phyloP scores from a whole-genome alignment of 805 yeast species.

The Blastobotrys terrestris region DNA sequence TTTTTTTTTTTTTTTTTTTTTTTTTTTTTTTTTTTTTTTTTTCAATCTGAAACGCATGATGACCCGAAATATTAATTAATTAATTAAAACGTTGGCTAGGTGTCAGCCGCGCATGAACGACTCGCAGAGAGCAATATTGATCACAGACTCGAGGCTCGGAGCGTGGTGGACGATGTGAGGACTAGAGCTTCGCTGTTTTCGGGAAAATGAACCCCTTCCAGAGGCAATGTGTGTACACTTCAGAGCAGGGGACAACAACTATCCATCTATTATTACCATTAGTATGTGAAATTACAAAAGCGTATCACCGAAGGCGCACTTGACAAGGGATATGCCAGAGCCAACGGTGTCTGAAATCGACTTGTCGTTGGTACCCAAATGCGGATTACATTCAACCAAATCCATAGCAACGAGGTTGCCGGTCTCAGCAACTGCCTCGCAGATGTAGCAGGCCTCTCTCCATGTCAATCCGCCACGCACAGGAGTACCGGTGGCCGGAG shows the following conservation, averaged over 20 bases:
- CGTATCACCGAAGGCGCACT: constrained; percentile 94
- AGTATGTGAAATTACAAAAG: constrained; percentile 40
- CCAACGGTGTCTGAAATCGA: constrained; percentile 80
- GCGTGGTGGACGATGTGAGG: too few relatives aligned
- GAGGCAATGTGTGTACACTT: too few relatives aligned
- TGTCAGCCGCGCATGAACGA: too few relatives aligned
- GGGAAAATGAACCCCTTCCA: too few relatives aligned
- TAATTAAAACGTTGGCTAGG: too few relatives aligned
- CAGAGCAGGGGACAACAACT: too few relatives aligned
- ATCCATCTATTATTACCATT: too few relatives aligned
- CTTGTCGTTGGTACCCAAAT: constrained; percentile 66
- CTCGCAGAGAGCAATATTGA: too few relatives aligned
- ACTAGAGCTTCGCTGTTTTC: too few relatives aligned
- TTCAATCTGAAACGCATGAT: not conserved
- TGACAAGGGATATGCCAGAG: constrained; percentile 84
- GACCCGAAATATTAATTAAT: not conserved
- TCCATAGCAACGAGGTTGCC: constrained; percentile 87
- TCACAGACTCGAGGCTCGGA: too few relatives aligned
- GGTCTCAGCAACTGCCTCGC: constrained; percentile 85
- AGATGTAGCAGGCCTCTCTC: constrained; percentile 88
- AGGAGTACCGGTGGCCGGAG: constrained; percentile 97
- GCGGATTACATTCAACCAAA: constrained; percentile 90
- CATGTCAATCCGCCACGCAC: constrained; percentile 93
- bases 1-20: too few relatives aligned
- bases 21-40: too few relatives aligned